Conservation (phyloP, 2,329 filamentous ascomycete species). For the Tothia fuscella region DNA sequence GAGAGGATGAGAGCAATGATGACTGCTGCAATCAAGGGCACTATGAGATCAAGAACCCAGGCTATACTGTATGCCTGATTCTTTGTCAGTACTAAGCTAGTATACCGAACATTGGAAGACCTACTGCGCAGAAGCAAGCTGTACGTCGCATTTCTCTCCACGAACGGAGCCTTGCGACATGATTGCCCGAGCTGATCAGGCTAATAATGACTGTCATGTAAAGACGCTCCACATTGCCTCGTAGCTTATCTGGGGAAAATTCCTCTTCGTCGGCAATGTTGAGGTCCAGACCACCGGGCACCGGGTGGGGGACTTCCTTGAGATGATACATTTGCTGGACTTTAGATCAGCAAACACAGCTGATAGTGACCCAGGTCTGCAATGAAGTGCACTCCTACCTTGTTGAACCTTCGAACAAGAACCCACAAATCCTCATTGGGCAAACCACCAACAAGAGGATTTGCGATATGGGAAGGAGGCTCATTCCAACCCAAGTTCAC, state of each 20-base stretch:
- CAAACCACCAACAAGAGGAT: slow-evolving; percentile 53
- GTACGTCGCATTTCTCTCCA: slow-evolving; percentile 67
- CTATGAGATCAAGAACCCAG: slow-evolving; percentile 61
- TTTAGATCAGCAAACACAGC: neutral
- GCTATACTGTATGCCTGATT: slow-evolving; percentile 44
- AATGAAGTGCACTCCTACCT: slow-evolving; percentile 32
- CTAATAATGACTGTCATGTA: slow-evolving; percentile 69
- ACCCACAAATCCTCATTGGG: slow-evolving; percentile 64
- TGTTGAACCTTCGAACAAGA: slow-evolving; percentile 61
- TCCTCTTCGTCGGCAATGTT: slow-evolving; percentile 74
- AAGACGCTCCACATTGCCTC: slow-evolving; percentile 63
- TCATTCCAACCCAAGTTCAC: slow-evolving; percentile 60
- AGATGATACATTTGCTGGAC: slow-evolving; percentile 54
- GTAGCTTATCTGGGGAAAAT: slow-evolving; percentile 73
- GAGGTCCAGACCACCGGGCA: slow-evolving; percentile 61
- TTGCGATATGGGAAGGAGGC: slow-evolving; percentile 41
- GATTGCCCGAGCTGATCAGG: slow-evolving; percentile 55
- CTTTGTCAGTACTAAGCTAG: slow-evolving; percentile 1
- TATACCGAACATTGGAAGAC: slow-evolving; percentile 11
- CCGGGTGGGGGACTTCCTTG: slow-evolving; percentile 49
- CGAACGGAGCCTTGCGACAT: slow-evolving; percentile 62
- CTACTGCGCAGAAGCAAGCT: slow-evolving; percentile 48
- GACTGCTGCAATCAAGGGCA: slow-evolving; percentile 47
- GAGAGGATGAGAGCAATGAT: slow-evolving; percentile 55
- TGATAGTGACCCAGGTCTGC: neutral